Conservation (phyloP, 225 moss, liverwort and hornwort genomes). For the Sphagnum contortum region DNA sequence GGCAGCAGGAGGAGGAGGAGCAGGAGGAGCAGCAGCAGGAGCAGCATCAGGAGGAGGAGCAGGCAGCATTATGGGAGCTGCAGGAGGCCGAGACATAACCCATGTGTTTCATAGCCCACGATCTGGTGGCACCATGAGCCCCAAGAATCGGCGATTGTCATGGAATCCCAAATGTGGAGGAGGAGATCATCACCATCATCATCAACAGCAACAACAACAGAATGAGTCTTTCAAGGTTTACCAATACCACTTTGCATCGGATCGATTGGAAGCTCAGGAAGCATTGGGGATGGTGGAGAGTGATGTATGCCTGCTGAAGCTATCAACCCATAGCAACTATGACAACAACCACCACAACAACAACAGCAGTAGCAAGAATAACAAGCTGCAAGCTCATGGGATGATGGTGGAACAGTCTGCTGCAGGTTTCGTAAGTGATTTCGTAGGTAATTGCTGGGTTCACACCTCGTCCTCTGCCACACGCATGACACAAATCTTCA, state of each 20-base stretch:
- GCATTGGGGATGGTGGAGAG: not conserved
- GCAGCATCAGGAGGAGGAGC: too few relatives aligned
- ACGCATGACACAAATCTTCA: constrained; percentile 24
- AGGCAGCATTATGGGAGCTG: not conserved
- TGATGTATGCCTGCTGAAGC: constrained; percentile 18
- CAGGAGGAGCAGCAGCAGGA: too few relatives aligned
- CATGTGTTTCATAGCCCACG: constrained; percentile 77
- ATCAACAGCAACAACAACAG: constrained; percentile 13
- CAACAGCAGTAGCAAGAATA: too few relatives aligned
- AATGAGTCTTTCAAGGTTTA: constrained; percentile 22
- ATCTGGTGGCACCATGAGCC: constrained; percentile 46
- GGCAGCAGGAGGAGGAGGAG: not conserved
- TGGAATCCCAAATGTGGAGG: constrained; percentile 19
- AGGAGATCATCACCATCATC: too few relatives aligned
- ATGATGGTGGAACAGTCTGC: constrained; percentile 12
- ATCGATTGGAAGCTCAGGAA: constrained; percentile 11
- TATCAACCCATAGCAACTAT: constrained; percentile 26
- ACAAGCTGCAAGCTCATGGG: too few relatives aligned
- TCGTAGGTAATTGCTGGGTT: constrained; percentile 20
- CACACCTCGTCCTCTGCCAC: constrained; percentile 12
- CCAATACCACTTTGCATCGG: constrained; percentile 21
- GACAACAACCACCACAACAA: not conserved
- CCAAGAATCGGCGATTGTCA: constrained; percentile 48
- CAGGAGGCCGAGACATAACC: constrained; percentile 45
- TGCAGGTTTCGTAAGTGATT: constrained; percentile 15